These are phyloP conservation scores for Bryoglossum gracile DNA, from an alignment of 495 filamentous ascomycete species.

Conservation along the genomic window DNA sequence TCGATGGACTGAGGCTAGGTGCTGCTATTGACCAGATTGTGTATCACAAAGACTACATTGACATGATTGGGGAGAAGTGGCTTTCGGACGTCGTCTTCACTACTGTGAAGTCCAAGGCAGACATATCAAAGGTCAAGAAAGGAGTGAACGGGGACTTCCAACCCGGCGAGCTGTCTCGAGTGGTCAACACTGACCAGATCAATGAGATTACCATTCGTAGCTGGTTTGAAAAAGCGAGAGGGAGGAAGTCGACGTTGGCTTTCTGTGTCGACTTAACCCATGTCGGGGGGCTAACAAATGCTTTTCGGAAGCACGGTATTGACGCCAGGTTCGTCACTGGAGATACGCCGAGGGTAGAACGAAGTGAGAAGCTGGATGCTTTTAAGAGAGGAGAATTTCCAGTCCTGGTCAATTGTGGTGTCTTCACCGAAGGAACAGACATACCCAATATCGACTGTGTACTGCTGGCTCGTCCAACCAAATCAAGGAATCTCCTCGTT, in stretches of 20 bases:
- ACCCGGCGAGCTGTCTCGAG: constrained; percentile 59
- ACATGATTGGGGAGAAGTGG: constrained; percentile 88
- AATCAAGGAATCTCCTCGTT: constrained; percentile 81
- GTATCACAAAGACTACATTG: constrained; percentile 93
- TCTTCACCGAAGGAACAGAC: constrained; percentile 95
- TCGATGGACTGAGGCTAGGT: constrained; percentile 81
- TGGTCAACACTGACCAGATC: constrained; percentile 67
- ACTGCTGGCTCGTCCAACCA: constrained; percentile 79
- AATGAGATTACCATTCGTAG: constrained; percentile 79
- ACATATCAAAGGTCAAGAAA: constrained; percentile 61
- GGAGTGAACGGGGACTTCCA: constrained; percentile 73
- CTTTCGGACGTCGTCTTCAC: constrained; percentile 86
- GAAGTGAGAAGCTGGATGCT: constrained; percentile 59
- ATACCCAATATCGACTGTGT: constrained; percentile 97
- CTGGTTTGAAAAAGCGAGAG: constrained; percentile 69
- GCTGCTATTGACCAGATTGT: constrained; percentile 92
- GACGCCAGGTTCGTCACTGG: constrained; percentile 81
- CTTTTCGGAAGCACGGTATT: constrained; percentile 68
- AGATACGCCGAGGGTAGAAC: constrained; percentile 56
- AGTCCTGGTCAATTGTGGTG: constrained; percentile 88
- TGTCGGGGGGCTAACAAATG: constrained; percentile 60
- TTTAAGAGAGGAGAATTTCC: constrained; percentile 75
- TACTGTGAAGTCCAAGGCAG: constrained; percentile 73
- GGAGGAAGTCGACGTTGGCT: constrained; percentile 76
- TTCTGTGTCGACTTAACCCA: constrained; percentile 91